Base-by-base conservation (phyloP, 371 early-diverging fungal genomes). In the Syncephalastrum monosporum region DNA sequence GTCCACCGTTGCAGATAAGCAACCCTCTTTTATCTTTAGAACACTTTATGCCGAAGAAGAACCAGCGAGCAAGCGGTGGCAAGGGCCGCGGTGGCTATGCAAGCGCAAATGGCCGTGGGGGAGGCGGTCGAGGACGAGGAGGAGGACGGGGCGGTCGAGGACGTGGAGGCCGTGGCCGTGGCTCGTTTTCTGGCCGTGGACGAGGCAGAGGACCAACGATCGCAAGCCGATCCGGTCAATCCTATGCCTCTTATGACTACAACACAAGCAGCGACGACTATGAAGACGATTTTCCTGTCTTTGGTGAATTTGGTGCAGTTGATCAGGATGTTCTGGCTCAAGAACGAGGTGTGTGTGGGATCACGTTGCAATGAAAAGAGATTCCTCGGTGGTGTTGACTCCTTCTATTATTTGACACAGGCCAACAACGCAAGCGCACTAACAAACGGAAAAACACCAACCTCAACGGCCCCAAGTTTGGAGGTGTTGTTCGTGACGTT, bases 241-340 rank as follows among this genome's bases (percentile, higher is more conserved):
- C 10, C 38, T 42, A 29, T 59, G 52, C 15, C 48, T 48, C 47
- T 19, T 25, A 50, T 10, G 46, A 52, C 44, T 33, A 24, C 5
- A 29, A 33, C 15, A 38, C 19, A 15, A 46, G 47, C 10, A 50
- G 57, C 14, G 50, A 42, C 48, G 57, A 56, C 56, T 23, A 49
- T 1, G 42, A 43, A 16, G 61, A 66, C 46, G 66, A 66, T 52
- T 57, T 61, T 10, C 59, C 44, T 12, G 48, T 61, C 5, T 61
- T 49, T 58, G 66, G 58, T 6, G 59, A 61, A 42, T 66, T 61
- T 53, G 61, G 56, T 51, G 49, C 49, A 17, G 59, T 58, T 7
- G 56, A 51, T 19, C 38, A 33, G 38, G 38, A 33, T 10, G 8
- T 33, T 12, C 2, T 33, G 7, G 38, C 38, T 33, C 38, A 33